Evolutionary conservation across 768 basidiomycete species (phyloP).

Genomic region (Xerocomus spinulosus): DNA sequence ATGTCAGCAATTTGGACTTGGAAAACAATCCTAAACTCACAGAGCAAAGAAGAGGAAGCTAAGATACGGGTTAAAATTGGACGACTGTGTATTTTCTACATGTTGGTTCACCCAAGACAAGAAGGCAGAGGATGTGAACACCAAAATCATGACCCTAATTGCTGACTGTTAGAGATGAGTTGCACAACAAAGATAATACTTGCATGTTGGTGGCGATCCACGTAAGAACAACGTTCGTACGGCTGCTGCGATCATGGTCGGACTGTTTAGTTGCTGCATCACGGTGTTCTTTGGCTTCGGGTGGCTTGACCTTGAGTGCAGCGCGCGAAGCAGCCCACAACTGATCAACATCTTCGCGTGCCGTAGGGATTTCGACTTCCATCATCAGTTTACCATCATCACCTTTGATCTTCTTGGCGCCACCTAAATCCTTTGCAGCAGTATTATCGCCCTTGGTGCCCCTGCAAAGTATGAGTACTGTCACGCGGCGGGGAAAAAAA

Average conservation of each 20-base stretch:
- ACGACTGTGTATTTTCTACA: constrained; percentile 43
- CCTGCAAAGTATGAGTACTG: constrained; percentile 35
- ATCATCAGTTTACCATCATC: constrained; percentile 82
- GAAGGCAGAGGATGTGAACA: constrained; percentile 76
- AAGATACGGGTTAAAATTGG: constrained; percentile 85
- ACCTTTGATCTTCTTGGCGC: constrained; percentile 83
- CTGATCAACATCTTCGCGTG: constrained; percentile 82
- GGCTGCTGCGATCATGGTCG: constrained; percentile 79
- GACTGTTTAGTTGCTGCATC: constrained; percentile 86
- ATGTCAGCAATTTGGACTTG: constrained; percentile 1
- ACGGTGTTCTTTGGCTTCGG: constrained; percentile 76
- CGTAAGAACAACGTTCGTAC: constrained; percentile 79
- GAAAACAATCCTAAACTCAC: constrained; percentile 27
- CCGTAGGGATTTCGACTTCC: constrained; percentile 81
- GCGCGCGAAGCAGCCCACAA: constrained; percentile 76
- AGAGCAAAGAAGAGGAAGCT: constrained; percentile 72
- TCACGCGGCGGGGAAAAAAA: background rate
- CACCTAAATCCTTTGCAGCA: constrained; percentile 80
- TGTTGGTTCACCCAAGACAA: constrained; percentile 63
- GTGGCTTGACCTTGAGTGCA: constrained; percentile 61
- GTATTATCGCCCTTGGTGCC: constrained; percentile 94
- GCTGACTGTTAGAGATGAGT: background rate
- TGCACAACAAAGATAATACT: constrained; percentile 21
- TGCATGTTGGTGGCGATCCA: constrained; percentile 87
- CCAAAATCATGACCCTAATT: constrained; percentile 59